phyloP scores from a whole-genome alignment of 1,284 basidiomycete genomes.

The Nidula niveotomentosa region DNA sequence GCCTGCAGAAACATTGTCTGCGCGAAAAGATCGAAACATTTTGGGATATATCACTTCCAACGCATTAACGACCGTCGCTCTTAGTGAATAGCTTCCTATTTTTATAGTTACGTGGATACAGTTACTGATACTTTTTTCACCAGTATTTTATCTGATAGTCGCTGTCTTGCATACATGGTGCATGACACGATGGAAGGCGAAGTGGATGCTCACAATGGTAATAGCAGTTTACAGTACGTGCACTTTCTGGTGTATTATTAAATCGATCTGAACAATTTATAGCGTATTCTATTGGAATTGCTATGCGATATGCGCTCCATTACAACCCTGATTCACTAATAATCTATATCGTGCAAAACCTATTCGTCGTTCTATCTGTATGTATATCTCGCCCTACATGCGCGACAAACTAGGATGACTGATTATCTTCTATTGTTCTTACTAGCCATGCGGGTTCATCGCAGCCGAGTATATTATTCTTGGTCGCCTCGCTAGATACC shows the following conservation, averaged over 20 bases:
- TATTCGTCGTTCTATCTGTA: slow-evolving; percentile 1
- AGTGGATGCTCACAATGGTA: not conserved
- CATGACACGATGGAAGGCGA: not conserved
- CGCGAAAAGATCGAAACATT: too few relatives aligned
- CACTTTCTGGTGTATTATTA: not conserved
- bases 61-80: not conserved
- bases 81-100: not conserved
- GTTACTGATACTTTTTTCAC: not conserved
- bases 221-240: not conserved
- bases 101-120: not conserved
- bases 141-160: not conserved
- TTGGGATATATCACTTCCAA: not conserved
- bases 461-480: slow-evolving; percentile 1
- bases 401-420: not conserved
- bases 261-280: not conserved
- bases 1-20: too few relatives aligned
- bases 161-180: not conserved
- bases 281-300: not conserved
- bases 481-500: not conserved
- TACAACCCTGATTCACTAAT: not conserved
- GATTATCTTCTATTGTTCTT: not conserved
- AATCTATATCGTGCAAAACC: not conserved
- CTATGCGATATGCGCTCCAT: slow-evolving; percentile 1
- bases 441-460: slow-evolving; percentile 3
- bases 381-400: not conserved